Evolutionary conservation across 257 asterid genomes (phyloP).

Genomic region (Anisodus acutangulus): DNA sequence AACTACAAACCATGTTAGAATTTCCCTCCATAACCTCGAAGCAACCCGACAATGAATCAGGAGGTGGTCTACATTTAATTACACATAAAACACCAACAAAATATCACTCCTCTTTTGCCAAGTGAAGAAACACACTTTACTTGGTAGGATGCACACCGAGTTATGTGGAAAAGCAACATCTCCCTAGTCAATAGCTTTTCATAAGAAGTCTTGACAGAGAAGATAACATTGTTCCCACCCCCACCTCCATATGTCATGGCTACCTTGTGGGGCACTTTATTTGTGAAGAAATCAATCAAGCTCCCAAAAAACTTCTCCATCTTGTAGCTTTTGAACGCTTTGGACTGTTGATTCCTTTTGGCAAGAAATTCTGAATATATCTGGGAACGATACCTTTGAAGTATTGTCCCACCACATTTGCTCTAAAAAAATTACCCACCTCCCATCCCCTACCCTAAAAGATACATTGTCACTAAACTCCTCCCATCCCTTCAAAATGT

Average conservation of each 20-base stretch:
- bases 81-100: background rate
- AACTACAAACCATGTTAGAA: background rate
- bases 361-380: background rate
- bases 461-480: background rate
- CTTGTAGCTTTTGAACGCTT: background rate
- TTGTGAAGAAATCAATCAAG: background rate
- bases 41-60: slow-evolving; percentile 12
- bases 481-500: background rate
- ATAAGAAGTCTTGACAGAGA: background rate
- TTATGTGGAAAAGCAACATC: background rate
- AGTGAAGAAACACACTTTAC: background rate
- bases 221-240: slow-evolving; percentile 10
- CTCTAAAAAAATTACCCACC: background rate
- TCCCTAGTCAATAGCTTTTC: background rate
- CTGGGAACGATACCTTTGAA: background rate
- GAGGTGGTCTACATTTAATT: slow-evolving; percentile 6
- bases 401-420: background rate
- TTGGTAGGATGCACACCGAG: background rate
- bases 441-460: slow-evolving; percentile 9
- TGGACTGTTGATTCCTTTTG: background rate
- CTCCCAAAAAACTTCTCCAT: background rate
- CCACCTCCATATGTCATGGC: background rate
- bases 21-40: slow-evolving; percentile 12
- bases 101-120: background rate
- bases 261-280: background rate